A percentile compares a stretch with the other conserved stretches of the same genome.
phyloP scores from a whole-genome alignment of 2,329 filamentous ascomycete species.

The Golovinomyces cichoracearum region DNA sequence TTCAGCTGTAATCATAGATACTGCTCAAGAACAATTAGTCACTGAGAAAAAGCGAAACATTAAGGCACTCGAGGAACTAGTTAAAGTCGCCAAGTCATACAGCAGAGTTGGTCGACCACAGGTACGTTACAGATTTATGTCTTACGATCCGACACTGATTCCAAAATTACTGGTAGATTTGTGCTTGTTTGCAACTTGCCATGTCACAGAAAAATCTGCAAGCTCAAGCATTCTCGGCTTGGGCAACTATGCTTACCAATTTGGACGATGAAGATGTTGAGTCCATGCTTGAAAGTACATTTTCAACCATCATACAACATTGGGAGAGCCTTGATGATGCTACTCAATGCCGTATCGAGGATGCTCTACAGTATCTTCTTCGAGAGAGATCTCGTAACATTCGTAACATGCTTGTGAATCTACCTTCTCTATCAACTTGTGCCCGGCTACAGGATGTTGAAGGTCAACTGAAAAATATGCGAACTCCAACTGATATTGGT shows the following conservation, averaged over 20 bases:
- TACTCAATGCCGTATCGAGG: conserved; percentile 32
- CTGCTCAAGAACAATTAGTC: conserved; percentile 25
- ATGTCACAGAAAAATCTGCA: conserved; percentile 51
- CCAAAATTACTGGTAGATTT: conserved; percentile 30
- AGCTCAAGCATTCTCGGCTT: conserved; percentile 55
- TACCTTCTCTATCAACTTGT: conserved; percentile 55
- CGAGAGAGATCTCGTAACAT: conserved; percentile 22
- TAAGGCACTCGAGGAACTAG: conserved; percentile 66
- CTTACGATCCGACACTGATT: not conserved
- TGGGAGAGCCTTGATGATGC: conserved; percentile 42
- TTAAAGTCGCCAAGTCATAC: conserved; percentile 45
- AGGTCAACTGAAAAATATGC: conserved; percentile 34
- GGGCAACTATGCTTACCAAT: conserved; percentile 50
- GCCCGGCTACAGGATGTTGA: conserved; percentile 43
- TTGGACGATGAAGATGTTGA: conserved; percentile 58
- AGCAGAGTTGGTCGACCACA: conserved; percentile 65
- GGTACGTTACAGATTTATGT: conserved; percentile 30
- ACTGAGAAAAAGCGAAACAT: conserved; percentile 55
- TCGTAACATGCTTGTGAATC: conserved; percentile 38
- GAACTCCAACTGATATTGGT: conserved; percentile 36
- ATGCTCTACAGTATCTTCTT: conserved; percentile 29
- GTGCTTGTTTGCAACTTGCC: conserved; percentile 72
- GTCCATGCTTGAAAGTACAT: conserved; percentile 60
- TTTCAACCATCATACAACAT: conserved; percentile 61
- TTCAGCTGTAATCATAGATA: conserved; percentile 52